Base-by-base conservation (phyloP, 768 basidiomycete genomes). In the Lactarius indigo region DNA sequence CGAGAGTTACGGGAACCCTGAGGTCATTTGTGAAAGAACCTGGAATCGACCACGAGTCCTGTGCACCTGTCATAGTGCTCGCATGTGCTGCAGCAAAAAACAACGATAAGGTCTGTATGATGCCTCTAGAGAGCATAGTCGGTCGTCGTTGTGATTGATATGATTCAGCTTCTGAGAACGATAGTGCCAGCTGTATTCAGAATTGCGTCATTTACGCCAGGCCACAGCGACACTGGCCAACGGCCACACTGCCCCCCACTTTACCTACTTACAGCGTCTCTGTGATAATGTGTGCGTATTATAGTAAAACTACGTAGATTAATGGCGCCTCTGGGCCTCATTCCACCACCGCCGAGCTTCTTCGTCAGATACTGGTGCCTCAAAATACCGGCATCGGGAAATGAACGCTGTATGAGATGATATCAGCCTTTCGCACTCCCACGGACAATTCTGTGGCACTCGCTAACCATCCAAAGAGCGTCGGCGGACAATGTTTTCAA, bases 301-400 rank as follows among this genome's bases (percentile, higher is more conserved):
- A 52, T 52, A 52, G 50, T 52, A 52, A 26, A 23, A 52, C 50
- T 64, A 59, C 15, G 33, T 54, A 47, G 26, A 56, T 55, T 64
- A 70, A 39, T 52, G 69, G 52, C 65, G 57, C 18, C 42, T 52
- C 20, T 70, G 74, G 31, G 76, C 80, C 63, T 75, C 71, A 42
- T 86, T 80, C 87, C 86, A 88, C 78, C 84, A 80, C 73, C 79
- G 78, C 47, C 80, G 81, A 6, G 83, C 81, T 68, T 90, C 87
- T 44, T 70, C 76, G 72, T 90, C 87, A 18, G 83, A 79, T 64
- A 74, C 52, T 60, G 91, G 87, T 8, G 90, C 90, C 59, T 81
- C 78, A 75, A 92, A 94, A 75, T 89, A 92, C 73, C 84, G 85
- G 78, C 92, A 94, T 59, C 91, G 87, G 55, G 89, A 83, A 65